Evolutionary conservation across 345 rosid species (phyloP).

Genomic region (Rhodamnia argentea): DNA sequence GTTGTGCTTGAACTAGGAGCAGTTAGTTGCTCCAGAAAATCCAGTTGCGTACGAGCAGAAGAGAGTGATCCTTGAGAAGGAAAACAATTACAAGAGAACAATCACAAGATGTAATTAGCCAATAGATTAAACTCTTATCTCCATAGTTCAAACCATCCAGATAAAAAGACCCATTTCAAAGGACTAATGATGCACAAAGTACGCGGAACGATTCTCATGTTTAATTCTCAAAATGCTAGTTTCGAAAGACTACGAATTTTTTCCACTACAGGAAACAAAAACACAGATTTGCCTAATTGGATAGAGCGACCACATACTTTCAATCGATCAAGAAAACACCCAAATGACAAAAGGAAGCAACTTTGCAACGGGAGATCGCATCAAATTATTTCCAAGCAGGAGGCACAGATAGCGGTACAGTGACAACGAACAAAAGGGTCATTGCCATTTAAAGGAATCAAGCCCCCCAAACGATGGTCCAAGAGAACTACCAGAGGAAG

Average conservation of each 20-base stretch:
- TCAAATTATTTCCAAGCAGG: background rate
- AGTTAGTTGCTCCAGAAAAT: slow-evolving; percentile 69
- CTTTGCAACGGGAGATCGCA: background rate
- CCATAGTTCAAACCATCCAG: background rate
- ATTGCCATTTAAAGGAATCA: background rate
- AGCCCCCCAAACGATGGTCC: background rate
- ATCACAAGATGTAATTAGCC: background rate
- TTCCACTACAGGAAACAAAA: background rate
- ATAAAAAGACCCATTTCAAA: background rate
- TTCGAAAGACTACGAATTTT: background rate
- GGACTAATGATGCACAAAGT: background rate
- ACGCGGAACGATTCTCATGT: background rate
- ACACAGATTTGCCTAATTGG: background rate
- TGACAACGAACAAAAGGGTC: background rate
- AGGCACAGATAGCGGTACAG: background rate
- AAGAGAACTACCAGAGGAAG: background rate
- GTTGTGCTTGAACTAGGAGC: slow-evolving; percentile 24
- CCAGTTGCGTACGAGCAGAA: slow-evolving; percentile 64
- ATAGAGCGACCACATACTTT: background rate
- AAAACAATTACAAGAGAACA: background rate
- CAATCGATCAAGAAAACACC: background rate
- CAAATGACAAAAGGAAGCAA: background rate
- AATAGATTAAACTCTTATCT: background rate
- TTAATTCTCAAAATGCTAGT: background rate
- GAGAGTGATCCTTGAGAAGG: slow-evolving; percentile 38